phyloP scores from a whole-genome alignment of 2,329 filamentous ascomycete species.

The Phaeophleospora eucalypticola region DNA sequence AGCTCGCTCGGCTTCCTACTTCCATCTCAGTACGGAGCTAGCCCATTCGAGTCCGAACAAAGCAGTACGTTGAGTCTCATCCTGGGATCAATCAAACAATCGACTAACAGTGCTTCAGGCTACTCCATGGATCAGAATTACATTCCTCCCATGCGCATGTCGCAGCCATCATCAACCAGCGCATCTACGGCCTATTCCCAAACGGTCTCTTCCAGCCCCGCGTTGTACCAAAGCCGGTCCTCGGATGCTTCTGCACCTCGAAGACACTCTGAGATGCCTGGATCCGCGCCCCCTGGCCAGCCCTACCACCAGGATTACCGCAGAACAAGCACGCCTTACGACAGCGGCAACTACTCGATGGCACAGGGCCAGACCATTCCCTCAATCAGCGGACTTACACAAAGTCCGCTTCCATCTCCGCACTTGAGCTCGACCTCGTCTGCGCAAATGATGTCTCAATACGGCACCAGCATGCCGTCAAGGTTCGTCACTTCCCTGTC shows the following conservation, averaged over 20 bases:
- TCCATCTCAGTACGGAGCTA: conserved; percentile 33
- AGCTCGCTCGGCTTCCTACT: conserved; percentile 36
- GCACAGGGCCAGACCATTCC: conserved; percentile 28
- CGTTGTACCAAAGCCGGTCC: conserved; percentile 28
- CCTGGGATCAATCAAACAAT: background rate
- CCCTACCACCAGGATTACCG: conserved; percentile 27
- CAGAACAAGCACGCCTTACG: conserved; percentile 30
- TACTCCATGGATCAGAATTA: conserved; percentile 32
- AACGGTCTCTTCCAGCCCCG: conserved; percentile 29
- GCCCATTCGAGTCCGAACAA: conserved; percentile 27
- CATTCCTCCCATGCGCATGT: conserved; percentile 32
- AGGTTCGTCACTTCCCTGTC: conserved; percentile 20
- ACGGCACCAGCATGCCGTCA: conserved; percentile 20
- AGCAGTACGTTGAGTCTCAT: conserved; percentile 24
- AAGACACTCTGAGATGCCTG: conserved; percentile 27
- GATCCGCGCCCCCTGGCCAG: conserved; percentile 13
- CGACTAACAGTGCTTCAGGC: conserved; percentile 17
- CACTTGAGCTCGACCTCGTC: conserved; percentile 21
- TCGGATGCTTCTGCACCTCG: conserved; percentile 21
- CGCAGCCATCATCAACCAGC: conserved; percentile 26
- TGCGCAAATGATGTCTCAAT: conserved; percentile 21
- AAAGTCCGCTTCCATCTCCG: conserved; percentile 32
- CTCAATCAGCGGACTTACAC: conserved; percentile 33
- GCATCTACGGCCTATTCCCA: conserved; percentile 24
- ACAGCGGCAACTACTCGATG: conserved; percentile 27